These are phyloP conservation scores for Sporothrix protearum DNA, from an alignment of 2,329 filamentous ascomycete genomes.

Conservation along the genomic window DNA sequence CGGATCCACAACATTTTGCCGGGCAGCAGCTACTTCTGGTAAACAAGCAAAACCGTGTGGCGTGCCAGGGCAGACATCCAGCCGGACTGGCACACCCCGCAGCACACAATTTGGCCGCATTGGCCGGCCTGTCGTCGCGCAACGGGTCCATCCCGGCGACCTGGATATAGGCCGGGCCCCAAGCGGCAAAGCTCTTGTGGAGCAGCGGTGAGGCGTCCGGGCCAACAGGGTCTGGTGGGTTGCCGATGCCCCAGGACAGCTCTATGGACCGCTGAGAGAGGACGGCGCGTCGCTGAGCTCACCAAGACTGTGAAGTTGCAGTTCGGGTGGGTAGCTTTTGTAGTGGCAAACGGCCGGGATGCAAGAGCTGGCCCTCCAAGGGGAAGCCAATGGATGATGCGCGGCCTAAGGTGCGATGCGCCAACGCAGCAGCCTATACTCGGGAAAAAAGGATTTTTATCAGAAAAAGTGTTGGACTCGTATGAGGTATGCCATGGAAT, in stretches of 20 bases:
- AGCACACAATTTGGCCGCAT: background rate
- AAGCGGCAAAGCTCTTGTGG: background rate
- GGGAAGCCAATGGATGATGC: background rate
- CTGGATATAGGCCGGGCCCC: background rate
- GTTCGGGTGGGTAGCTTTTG: background rate
- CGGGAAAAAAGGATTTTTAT: background rate
- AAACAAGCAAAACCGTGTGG: conserved; percentile 4
- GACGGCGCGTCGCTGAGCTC: background rate
- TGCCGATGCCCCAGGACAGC: background rate
- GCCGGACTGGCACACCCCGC: background rate
- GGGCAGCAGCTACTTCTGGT: background rate
- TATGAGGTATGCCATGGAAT: background rate
- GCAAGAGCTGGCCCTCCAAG: background rate
- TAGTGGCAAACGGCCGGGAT: background rate
- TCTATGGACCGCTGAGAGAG: background rate
- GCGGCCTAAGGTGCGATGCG: background rate
- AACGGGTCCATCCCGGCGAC: conserved; percentile 6
- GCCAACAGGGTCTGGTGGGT: background rate
- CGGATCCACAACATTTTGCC: background rate
- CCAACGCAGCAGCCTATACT: background rate
- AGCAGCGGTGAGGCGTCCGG: background rate
- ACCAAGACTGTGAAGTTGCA: background rate
- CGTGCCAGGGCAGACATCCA: background rate
- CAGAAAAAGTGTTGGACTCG: background rate
- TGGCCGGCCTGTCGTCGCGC: background rate